Evolutionary conservation across 192 early-diverging fungal species (phyloP), one percentile per base, ranked within the genome.

Genomic region (Umbelopsis vinacea): DNA sequence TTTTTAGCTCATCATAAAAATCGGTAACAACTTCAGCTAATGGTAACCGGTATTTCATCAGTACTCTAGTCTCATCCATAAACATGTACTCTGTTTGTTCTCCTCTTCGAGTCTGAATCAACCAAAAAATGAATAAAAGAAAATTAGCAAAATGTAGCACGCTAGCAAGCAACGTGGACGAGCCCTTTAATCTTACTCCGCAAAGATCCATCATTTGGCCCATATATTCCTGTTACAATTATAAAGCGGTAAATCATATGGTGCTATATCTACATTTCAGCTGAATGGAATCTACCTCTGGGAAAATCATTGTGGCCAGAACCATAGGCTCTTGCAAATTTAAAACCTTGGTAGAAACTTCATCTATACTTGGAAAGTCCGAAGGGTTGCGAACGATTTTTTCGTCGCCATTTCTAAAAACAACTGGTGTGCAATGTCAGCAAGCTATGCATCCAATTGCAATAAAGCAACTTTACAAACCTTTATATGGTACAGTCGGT

Each of bases 1-100:
- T 92, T 77, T 99, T 99, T 22, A 99, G 86, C 76, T 92, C 90
- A 78, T 99, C 95, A 79, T 94, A 96, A 81, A 99, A 99, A 73
- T 98, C 93, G 6, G 90, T 95, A 14, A 98, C 92, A 29, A 99
- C 93, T 75, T 99, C 97, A 0, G 94, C 89, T 80, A 97, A 87
- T 3, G 97, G 97, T 21, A 99, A 74, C 54, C 75, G 79, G 73
- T 96, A 98, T 79, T 92, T 95, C 76, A 97, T 84, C 75, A 96
- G 84, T 0, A 94, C 93, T 21, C 95, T 86, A 22, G 82, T 84
- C 48, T 96, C 93, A 74, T 96, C 95, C 14, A 99, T 84, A 72
- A 89, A 96, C 12, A 91, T 90, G 80, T 94, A 94, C 23, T 96
- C 94, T n/a, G 86, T 72, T 69, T 94, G 91, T 53, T 95, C 92